These are phyloP conservation scores for Penicillium nucicola DNA, from an alignment of 495 filamentous ascomycete genomes.

Conservation along the genomic window DNA sequence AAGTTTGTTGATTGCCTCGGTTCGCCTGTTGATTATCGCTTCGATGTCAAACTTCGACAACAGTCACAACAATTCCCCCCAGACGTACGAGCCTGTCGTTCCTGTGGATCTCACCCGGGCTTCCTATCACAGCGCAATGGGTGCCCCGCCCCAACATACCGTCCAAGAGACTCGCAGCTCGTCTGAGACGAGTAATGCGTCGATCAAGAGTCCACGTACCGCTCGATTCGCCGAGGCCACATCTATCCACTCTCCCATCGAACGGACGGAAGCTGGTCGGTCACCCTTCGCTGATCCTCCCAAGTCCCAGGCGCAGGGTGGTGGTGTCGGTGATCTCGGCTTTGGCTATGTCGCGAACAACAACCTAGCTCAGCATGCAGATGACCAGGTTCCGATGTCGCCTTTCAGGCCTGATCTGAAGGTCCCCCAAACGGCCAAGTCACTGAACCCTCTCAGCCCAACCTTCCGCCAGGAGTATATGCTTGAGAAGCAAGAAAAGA, in stretches of 20 bases:
- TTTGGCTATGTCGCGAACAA: constrained; percentile 81
- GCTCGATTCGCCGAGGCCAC: constrained; percentile 91
- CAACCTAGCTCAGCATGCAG: constrained; percentile 48
- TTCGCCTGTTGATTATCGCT: constrained; percentile 3
- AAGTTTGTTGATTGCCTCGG: too few species aligned
- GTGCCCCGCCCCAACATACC: constrained; percentile 18
- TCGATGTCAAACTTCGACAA: constrained; percentile 28
- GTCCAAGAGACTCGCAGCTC: constrained; percentile 26
- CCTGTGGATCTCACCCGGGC: constrained; percentile 33
- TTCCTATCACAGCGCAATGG: constrained; percentile 33
- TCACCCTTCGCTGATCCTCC: constrained; percentile 71
- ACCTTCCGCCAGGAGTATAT: constrained; percentile 84
- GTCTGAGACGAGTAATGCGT: constrained; percentile 50
- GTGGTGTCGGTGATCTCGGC: constrained; percentile 74
- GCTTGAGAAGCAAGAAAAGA: constrained; percentile 74
- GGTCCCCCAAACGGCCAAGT: constrained; percentile 73
- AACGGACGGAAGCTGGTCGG: constrained; percentile 41
- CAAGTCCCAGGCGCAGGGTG: constrained; percentile 46
- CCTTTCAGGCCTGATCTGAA: constrained; percentile 84
- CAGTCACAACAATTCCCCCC: constrained; percentile 27
- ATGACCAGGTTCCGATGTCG: constrained; percentile 58
- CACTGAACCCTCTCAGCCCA: constrained; percentile 69
- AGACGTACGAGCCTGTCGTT: constrained; percentile 32
- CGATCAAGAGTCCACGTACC: constrained; percentile 74
- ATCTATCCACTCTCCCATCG: constrained; percentile 79